phyloP scores from a whole-genome alignment of 441 rosid genomes.

The Arabidopsis hybrid region DNA sequence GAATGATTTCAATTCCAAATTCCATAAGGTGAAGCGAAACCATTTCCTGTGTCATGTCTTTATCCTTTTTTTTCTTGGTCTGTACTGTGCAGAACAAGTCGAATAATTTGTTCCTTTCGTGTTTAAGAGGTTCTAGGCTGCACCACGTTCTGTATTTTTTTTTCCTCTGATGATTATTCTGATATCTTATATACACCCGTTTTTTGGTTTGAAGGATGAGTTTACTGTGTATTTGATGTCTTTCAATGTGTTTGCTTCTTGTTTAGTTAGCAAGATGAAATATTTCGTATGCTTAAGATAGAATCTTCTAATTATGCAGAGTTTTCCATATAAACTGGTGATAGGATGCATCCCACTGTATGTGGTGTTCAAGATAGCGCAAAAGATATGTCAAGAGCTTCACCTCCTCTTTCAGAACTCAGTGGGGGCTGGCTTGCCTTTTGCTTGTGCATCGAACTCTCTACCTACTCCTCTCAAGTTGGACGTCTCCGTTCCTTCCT shows the following conservation, averaged over 20 bases:
- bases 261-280: neutral
- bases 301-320: conserved; percentile 58
- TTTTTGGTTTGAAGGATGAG: neutral
- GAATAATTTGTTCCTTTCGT: neutral
- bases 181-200: neutral
- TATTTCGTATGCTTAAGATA: conserved; percentile 19
- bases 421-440: conserved; percentile 51
- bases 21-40: conserved; percentile 40
- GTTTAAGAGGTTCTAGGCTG: neutral
- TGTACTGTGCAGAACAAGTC: neutral
- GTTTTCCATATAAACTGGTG: conserved; percentile 44
- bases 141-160: no score
- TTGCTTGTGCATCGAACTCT: conserved; percentile 87
- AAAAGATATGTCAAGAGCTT: conserved; percentile 54
- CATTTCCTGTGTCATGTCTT: neutral
- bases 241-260: neutral
- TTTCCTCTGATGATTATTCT: neutral
- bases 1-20: conserved; percentile 33
- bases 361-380: conserved; percentile 49
- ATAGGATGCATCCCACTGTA: conserved; percentile 59
- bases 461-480: conserved; percentile 78
- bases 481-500: conserved; percentile 78
- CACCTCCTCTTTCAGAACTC: conserved; percentile 49
- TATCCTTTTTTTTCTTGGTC: neutral
- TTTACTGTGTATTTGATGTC: neutral